Base-by-base conservation (phyloP, 2,329 filamentous ascomycete genomes). In the Rutstroemia sp. region DNA sequence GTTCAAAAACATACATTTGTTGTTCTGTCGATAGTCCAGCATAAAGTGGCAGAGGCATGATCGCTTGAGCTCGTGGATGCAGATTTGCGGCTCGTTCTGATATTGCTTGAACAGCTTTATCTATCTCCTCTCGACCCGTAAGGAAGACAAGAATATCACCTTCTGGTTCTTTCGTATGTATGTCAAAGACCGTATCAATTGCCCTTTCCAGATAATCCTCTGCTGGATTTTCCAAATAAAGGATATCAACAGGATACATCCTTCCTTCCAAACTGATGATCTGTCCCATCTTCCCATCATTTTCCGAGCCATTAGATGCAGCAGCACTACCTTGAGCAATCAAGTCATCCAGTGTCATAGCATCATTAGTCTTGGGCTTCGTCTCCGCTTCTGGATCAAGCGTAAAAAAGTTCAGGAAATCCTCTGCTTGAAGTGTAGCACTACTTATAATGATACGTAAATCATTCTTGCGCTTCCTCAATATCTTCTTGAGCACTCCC, bases 1-100 rank as follows among this genome's bases (percentile, higher is more conserved):
- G 84, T 65, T 96, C 90, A 69, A 97, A 97, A 42, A 97, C 87
- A 62, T 92, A 92, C 83, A 96, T 92, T 69, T 97, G 94, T 67
- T 96, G 86, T 62, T 96, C 92, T 8, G 87, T 90, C 2, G 90
- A 83, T 5, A 97, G 79, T 2, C 92, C 94, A 4, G 94, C 90
- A 69, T 95, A 97, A 0, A 97, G 79, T 1, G 92, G 92, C 8
- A 97, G 72, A 4, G 88, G 78, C 58, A 88, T 77, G 7, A 95
- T 74, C 21, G 76, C 75, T 60, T 81, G 78, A 10, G 80, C 75
- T 49, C 79, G 77, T 3, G 82, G 74, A 30, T 81, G 79, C 23
- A 92, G 76, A 47, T 82, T 79, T 9, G 77, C 78, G 37, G 87
- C 78, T 41, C 85, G 84, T 63, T 95, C 89, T 1, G 85, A 80